Evolutionary conservation across 768 basidiomycete species (phyloP), one percentile per base, ranked within the genome.

Genomic region (Ephemerocybe angulata): DNA sequence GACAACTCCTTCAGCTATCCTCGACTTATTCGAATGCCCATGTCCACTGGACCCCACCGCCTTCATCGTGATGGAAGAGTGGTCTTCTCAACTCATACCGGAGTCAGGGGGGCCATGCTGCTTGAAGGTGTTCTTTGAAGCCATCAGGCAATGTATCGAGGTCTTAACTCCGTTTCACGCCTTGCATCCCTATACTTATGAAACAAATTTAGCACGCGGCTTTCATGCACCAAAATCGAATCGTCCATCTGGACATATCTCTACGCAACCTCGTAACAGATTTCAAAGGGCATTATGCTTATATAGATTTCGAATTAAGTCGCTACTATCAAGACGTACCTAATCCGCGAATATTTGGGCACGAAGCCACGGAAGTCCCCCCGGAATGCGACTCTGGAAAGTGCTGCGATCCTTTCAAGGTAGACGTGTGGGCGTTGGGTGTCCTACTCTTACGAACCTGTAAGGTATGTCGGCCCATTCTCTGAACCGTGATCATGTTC

Each of bases 21-120:
- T 87, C 28, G 85, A 85, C 62, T 66, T 87, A 19, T 78, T 90
- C 48, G 78, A 81, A 58, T 70, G 81, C 21, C 65, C 71, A 2
- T 70, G 81, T 21, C 65, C 71, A 2, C 63, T 72, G 10, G 84
- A 87, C 55, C 65, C 72, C 47, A 63, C 86, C 33, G 82, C 74
- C 13, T 85, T 90, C 62, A 83, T 90, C 53, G 82, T 90, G 24
- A 89, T 88, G 87, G 88, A 90, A 63, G 80, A 88, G 67, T 90
- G 88, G 88, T 85, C 83, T 13, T 74, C 86, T 11, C 78, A 85
- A 52, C 70, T 88, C 21, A 72, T 85, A 22, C 69, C 76, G 13
- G 73, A 72, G 55, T 55, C 38, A 10, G 70, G 73, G 31, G 68
- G 72, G 24, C 83, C 84, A 5, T 79, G 76, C 62, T 81, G 74